Conservation (phyloP, 768 basidiomycete genomes). For the Tylopilus rubrobrunneus region DNA sequence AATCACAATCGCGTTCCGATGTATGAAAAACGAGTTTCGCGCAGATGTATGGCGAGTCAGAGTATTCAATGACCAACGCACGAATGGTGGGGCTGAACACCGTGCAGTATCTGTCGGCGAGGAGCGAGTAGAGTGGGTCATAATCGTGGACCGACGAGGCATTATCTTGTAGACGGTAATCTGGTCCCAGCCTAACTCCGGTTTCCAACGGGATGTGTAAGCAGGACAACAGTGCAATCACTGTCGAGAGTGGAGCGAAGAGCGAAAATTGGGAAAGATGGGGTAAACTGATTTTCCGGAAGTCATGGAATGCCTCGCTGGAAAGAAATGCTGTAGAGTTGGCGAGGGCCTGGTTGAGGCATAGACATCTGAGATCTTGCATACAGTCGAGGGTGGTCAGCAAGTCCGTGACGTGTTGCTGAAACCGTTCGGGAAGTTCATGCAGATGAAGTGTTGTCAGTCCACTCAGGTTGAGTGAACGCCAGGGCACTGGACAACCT, state of each 20-base stretch:
- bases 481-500: neutral
- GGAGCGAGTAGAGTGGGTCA: neutral
- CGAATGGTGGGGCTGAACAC: neutral
- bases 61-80: neutral
- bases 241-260: neutral
- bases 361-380: conserved; percentile 31
- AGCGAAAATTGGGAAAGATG: neutral
- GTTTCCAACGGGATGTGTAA: neutral
- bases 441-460: conserved; percentile 35
- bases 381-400: conserved; percentile 30
- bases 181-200: neutral
- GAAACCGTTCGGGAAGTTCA: conserved; percentile 15
- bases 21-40: neutral
- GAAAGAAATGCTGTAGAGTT: neutral
- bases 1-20: neutral
- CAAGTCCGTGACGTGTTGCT: conserved; percentile 30
- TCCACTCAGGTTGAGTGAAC: conserved; percentile 5
- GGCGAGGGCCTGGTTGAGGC: conserved; percentile 32
- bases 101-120: neutral
- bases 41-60: too few relatives aligned
- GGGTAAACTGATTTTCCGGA: neutral
- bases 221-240: neutral
- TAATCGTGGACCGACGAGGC: neutral
- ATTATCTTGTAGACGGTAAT: too few relatives aligned
- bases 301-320: neutral